Evolutionary conservation across 208 protist species (phyloP).

Genomic region (Trypanosoma boissoni): DNA sequence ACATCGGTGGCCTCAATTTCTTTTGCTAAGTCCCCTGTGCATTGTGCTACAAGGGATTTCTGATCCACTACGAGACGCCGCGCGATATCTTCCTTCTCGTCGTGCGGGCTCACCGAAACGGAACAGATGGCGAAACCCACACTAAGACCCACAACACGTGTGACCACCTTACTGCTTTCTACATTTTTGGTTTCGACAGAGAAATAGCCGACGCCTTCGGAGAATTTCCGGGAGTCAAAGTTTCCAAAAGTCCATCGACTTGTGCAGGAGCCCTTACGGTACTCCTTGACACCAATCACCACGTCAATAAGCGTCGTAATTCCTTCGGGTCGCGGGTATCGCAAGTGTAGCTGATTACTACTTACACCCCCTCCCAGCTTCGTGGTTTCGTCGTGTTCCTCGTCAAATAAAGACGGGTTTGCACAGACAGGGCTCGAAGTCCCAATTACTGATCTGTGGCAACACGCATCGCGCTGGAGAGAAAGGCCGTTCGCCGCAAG

Average conservation of each 20-base stretch:
- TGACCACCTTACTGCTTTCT: slow-evolving; percentile 46
- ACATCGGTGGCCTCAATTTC: slow-evolving; percentile 18
- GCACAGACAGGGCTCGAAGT: neutral
- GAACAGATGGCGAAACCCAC: slow-evolving; percentile 57
- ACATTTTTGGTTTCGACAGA: slow-evolving; percentile 51
- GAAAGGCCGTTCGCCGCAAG: slow-evolving; percentile 3
- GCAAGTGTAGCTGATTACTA: slow-evolving; percentile 36
- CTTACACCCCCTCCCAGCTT: slow-evolving; percentile 2
- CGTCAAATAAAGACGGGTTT: neutral
- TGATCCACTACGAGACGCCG: slow-evolving; percentile 15
- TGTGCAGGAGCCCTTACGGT: slow-evolving; percentile 35
- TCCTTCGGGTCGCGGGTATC: slow-evolving; percentile 48
- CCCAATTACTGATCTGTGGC: neutral
- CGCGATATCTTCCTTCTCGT: slow-evolving; percentile 34
- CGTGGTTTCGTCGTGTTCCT: slow-evolving; percentile 22
- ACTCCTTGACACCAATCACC: slow-evolving; percentile 45
- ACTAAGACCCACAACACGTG: slow-evolving; percentile 52
- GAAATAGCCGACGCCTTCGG: slow-evolving; percentile 38
- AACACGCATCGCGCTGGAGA: slow-evolving; percentile 16
- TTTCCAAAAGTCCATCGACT: slow-evolving; percentile 58
- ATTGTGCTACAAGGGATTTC: neutral
- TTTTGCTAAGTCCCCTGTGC: neutral
- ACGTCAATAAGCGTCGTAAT: slow-evolving; percentile 68
- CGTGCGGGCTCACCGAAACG: slow-evolving; percentile 34
- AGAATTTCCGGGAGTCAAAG: neutral